These are phyloP conservation scores for Aspergillus hortae DNA, from an alignment of 2,329 filamentous ascomycete genomes.

Conservation along the genomic window DNA sequence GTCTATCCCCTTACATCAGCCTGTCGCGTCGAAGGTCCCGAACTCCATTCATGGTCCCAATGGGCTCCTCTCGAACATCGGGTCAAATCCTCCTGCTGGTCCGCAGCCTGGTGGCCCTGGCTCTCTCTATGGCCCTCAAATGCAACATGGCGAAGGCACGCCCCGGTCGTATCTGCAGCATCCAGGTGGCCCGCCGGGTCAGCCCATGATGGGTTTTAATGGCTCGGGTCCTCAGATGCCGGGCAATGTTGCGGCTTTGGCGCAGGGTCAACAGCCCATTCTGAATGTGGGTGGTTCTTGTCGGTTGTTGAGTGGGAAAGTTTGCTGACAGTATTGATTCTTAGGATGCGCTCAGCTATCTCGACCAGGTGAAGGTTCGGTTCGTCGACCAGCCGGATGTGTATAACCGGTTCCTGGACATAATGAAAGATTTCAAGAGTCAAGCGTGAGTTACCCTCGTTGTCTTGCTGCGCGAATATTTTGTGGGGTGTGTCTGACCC, in stretches of 20 bases:
- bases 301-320: not conserved
- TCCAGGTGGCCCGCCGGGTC: constrained; percentile 51
- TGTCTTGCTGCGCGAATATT: constrained; percentile 18
- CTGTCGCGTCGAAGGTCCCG: constrained; percentile 76
- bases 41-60: constrained; percentile 89
- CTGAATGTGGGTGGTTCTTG: constrained; percentile 52
- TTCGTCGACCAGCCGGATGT: constrained; percentile 97
- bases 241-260: constrained; percentile 56
- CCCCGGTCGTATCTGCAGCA: constrained; percentile 61
- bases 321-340: constrained; percentile 38
- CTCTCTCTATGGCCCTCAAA: constrained; percentile 66
- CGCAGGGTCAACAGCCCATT: constrained; percentile 80
- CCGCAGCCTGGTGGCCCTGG: constrained; percentile 57
- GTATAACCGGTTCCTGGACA: constrained; percentile 94
- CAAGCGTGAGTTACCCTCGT: constrained; percentile 64
- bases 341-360: constrained; percentile 82
- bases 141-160: constrained; percentile 56
- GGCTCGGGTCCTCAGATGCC: constrained; percentile 43
- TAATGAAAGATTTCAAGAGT: constrained; percentile 99
- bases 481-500: constrained; percentile 11
- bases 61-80: constrained; percentile 74
- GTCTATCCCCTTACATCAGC: constrained; percentile 89
- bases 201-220: constrained; percentile 51
- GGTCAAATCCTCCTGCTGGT: constrained; percentile 55
- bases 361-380: constrained; percentile 97